Evolutionary conservation across 2,329 filamentous ascomycete genomes (phyloP).

Genomic region (Xylariaceae sp.): DNA sequence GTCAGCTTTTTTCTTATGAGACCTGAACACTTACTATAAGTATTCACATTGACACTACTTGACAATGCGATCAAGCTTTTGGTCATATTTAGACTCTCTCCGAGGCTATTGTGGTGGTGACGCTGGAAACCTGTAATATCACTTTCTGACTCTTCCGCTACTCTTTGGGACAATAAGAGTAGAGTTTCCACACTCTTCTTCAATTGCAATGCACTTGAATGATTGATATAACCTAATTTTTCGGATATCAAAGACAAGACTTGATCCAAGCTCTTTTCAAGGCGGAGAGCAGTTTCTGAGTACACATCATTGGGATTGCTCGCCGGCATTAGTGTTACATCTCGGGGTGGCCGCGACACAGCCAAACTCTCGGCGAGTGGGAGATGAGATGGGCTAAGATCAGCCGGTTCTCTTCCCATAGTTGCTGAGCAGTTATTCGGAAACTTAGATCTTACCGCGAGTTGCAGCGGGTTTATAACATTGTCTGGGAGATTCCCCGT

Average conservation of each 20-base stretch:
- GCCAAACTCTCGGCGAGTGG: no score
- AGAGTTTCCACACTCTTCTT: not conserved
- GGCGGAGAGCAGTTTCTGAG: not conserved
- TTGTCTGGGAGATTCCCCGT: no score
- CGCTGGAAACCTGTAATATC: not conserved
- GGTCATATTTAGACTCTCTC: not conserved
- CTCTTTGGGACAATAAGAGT: slow-evolving; percentile 3
- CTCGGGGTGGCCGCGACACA: no score
- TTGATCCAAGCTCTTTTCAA: slow-evolving; percentile 4
- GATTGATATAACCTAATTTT: not conserved
- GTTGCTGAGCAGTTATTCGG: no score
- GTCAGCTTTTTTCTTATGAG: not conserved
- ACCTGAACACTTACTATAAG: slow-evolving; percentile 6
- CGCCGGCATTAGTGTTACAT: no score
- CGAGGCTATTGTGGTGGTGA: not conserved
- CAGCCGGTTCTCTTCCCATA: no score
- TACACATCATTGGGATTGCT: no score
- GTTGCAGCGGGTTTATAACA: no score
- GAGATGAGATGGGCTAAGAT: no score
- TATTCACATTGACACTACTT: slow-evolving; percentile 6
- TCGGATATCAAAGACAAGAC: not conserved
- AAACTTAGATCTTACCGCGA: no score
- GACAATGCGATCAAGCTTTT: slow-evolving; percentile 3
- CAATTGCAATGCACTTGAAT: slow-evolving; percentile 2
- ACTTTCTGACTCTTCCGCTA: slow-evolving; percentile 1